Base-by-base conservation (phyloP, 805 yeast genomes). In the Saturnispora bothae region DNA sequence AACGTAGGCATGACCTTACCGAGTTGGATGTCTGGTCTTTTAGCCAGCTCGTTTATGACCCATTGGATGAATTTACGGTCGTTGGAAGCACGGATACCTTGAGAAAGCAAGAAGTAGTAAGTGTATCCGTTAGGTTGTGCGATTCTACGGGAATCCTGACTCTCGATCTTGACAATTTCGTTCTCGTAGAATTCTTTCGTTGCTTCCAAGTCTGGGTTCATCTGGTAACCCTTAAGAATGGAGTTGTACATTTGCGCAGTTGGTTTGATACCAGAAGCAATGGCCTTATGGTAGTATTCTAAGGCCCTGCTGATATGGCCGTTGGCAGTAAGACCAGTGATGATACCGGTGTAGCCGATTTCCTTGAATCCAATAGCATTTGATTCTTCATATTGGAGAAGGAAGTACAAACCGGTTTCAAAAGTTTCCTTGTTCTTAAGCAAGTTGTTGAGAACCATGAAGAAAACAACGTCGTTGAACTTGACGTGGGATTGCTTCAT, bases 401-500 rank as follows among this genome's bases (percentile, higher is more conserved):
- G 72, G 20, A 79, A 47, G 2, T 49, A 46, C 32, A 78, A 60
- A 1, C 82, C 83, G n/a, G 73, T 66, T 12, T 57, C 62, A 9
- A 68, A 49, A 39, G 74, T 66, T 28, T 60, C 41, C n/a, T 67
- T 64, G 36, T 66, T 64, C 47, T 64, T 64, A 41, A 68, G 60
- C 42, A 79, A 62, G 12, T 76, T 76, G 38, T 67, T 69, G 41
- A 79, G 60, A 26, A 81, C 59, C 9, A 75, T 59, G 6, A 78
- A 64, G 40, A 66, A 54, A 20, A 81, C 70, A 38, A 59, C 62
- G 25, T 61, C 58, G 48, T 69, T 76, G 8, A 53, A 45, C 26
- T 51, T 47, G 41, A 72, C 47, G 2, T 62, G 64, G 15, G 51
- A 52, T 17, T 49, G 43, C 31, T 49, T 47, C 66, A 78, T 65